Percentiles rank a stretch among this genome's conserved stretches.
phyloP scores from a whole-genome alignment of 2,329 filamentous ascomycete species.

The Fusarium sp. region DNA sequence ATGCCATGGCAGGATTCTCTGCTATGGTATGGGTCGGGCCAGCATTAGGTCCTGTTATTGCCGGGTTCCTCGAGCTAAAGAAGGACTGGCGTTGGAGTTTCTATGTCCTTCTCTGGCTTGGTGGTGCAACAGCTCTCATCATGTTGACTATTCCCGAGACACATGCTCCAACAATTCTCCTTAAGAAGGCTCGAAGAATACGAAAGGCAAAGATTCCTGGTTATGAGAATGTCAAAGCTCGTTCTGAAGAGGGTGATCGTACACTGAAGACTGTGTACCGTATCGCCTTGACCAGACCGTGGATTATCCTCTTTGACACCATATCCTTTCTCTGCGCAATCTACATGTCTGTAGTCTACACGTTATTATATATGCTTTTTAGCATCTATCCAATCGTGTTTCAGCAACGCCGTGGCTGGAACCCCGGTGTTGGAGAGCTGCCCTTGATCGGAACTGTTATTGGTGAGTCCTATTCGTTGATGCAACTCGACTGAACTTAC shows the following conservation, averaged over 20 bases:
- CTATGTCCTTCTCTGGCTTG: constrained; percentile 66
- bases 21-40: constrained; percentile 80
- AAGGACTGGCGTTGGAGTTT: constrained; percentile 67
- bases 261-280: constrained; percentile 58
- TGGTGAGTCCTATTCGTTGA: background rate
- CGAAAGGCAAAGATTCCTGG: constrained; percentile 30
- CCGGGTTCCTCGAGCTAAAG: constrained; percentile 76
- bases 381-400: constrained; percentile 75
- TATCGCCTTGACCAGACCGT: constrained; percentile 75
- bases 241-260: constrained; percentile 14
- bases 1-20: constrained; percentile 83
- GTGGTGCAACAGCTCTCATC: constrained; percentile 83
- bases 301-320: constrained; percentile 79
- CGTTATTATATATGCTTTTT: constrained; percentile 77
- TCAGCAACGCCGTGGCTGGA: constrained; percentile 52
- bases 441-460: constrained; percentile 35
- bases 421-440: constrained; percentile 28
- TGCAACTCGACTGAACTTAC: too few relatives aligned
- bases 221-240: constrained; percentile 23
- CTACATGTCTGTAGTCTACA: constrained; percentile 84
- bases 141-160: constrained; percentile 86
- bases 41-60: constrained; percentile 60
- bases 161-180: constrained; percentile 79
- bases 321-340: constrained; percentile 83
- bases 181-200: constrained; percentile 23